phyloP scores from a whole-genome alignment of 139 green algal genomes.

The Asterochloris sp. region DNA sequence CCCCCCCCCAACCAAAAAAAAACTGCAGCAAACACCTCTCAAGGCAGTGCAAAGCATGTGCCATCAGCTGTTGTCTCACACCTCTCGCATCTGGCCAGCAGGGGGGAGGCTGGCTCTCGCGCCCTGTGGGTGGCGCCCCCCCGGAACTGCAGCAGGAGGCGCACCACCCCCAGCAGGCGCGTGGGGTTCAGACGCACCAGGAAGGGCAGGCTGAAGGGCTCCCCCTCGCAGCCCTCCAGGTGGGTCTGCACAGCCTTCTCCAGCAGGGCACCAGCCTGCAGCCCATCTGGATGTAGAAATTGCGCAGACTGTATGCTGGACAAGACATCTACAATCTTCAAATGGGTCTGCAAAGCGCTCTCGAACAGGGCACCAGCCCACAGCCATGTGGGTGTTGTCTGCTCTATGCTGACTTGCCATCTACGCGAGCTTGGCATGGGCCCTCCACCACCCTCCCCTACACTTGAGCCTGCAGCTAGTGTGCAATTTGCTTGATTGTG shows the following conservation, averaged over 20 bases:
- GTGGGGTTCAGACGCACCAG: constrained; percentile 43
- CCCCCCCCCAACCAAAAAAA: too few relatives aligned
- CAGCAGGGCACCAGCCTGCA: constrained; percentile 30
- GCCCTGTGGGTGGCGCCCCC: constrained; percentile 43
- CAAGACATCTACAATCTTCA: not conserved
- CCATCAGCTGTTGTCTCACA: not conserved
- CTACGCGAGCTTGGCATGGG: too few relatives aligned
- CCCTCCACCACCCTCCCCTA: too few relatives aligned
- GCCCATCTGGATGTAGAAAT: not conserved
- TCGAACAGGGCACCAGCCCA: too few relatives aligned
- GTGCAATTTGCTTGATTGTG: too few relatives aligned
- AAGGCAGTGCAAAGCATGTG: too few relatives aligned
- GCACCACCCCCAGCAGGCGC: constrained; percentile 45
- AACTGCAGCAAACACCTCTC: too few relatives aligned
- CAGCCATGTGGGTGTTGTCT: too few relatives aligned
- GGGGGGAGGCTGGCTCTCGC: constrained; percentile 44
- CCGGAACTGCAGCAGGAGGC: constrained; percentile 43
- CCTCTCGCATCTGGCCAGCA: constrained; percentile 47
- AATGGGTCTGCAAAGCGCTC: not conserved
- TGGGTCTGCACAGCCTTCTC: constrained; percentile 44
- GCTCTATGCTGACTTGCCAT: too few relatives aligned
- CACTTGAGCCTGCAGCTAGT: too few relatives aligned
- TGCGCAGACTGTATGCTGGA: not conserved
- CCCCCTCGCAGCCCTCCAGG: constrained; percentile 20
- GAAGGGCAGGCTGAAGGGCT: constrained; percentile 32